Percentiles rank a stretch among this genome's conserved stretches.
Evolutionary conservation across 2,329 filamentous ascomycete genomes (phyloP).

Genomic region (Apiospora koreana): DNA sequence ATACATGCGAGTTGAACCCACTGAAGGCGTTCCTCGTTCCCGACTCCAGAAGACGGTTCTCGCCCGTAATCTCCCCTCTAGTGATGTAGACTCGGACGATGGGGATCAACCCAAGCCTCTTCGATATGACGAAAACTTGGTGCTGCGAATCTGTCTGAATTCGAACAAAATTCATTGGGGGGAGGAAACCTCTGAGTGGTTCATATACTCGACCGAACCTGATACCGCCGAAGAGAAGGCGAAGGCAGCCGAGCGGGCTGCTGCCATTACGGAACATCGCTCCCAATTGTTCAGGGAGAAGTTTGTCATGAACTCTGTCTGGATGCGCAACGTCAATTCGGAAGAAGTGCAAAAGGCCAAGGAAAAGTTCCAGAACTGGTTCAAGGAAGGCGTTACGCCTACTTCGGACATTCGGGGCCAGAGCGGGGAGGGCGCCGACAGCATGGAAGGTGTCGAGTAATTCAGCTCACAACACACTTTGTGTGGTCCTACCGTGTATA

Average conservation of each 20-base stretch:
- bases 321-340: constrained; percentile 77
- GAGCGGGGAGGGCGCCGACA: constrained; percentile 23
- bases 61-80: constrained; percentile 66
- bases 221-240: constrained; percentile 66
- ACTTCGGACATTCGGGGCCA: constrained; percentile 31
- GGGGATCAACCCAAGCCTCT: constrained; percentile 62
- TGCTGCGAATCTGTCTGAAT: constrained; percentile 74
- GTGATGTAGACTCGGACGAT: constrained; percentile 64
- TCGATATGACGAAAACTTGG: constrained; percentile 66
- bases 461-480: not conserved
- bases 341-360: constrained; percentile 76
- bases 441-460: constrained; percentile 2
- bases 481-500: not conserved
- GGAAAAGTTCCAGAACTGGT: constrained; percentile 59
- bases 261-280: constrained; percentile 60
- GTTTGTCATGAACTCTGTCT: constrained; percentile 78
- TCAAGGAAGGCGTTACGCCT: constrained; percentile 48
- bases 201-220: constrained; percentile 69
- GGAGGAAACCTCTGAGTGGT: constrained; percentile 69
- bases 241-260: constrained; percentile 61
- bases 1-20: constrained; percentile 85
- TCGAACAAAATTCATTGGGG: constrained; percentile 80
- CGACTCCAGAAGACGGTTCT: constrained; percentile 70
- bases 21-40: constrained; percentile 71
- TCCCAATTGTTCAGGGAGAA: constrained; percentile 75